Conservation (phyloP, 2,329 filamentous ascomycete species). For the Stemphylium lycopersici region DNA sequence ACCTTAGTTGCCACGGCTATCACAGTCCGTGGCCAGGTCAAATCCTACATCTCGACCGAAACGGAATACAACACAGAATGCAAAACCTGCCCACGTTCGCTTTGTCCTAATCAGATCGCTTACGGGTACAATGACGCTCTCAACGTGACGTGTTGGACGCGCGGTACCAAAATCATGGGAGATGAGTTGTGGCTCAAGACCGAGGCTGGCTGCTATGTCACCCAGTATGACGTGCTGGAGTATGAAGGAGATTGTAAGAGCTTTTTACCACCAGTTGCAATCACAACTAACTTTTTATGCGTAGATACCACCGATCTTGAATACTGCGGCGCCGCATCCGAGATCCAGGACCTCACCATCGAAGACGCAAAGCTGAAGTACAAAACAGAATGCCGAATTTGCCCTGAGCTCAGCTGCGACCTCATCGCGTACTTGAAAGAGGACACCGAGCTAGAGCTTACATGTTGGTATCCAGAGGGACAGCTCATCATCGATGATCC, state of each 20-base stretch:
- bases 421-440: constrained; percentile 29
- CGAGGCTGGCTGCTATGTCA: constrained; percentile 37
- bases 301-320: constrained; percentile 29
- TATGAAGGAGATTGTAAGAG: constrained; percentile 35
- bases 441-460: constrained; percentile 36
- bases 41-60: constrained; percentile 26
- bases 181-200: constrained; percentile 37
- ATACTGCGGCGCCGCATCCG: constrained; percentile 36
- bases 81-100: constrained; percentile 39
- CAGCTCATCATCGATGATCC: constrained; percentile 37
- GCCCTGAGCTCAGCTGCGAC: constrained; percentile 30
- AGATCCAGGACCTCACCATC: constrained; percentile 31
- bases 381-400: constrained; percentile 39
- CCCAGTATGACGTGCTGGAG: constrained; percentile 37
- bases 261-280: too few species aligned
- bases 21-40: neutral
- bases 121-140: constrained; percentile 24
- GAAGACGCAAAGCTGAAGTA: constrained; percentile 33
- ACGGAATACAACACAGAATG: constrained; percentile 39
- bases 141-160: constrained; percentile 40
- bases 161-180: constrained; percentile 37
- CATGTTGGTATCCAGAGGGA: constrained; percentile 36
- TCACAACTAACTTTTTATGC: neutral
- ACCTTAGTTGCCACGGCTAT: neutral
- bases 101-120: constrained; percentile 32